A percentile compares a stretch with the other conserved stretches of the same genome.
phyloP scores from a whole-genome alignment of 2,329 filamentous ascomycete species.

The Sporothrix protearum region DNA sequence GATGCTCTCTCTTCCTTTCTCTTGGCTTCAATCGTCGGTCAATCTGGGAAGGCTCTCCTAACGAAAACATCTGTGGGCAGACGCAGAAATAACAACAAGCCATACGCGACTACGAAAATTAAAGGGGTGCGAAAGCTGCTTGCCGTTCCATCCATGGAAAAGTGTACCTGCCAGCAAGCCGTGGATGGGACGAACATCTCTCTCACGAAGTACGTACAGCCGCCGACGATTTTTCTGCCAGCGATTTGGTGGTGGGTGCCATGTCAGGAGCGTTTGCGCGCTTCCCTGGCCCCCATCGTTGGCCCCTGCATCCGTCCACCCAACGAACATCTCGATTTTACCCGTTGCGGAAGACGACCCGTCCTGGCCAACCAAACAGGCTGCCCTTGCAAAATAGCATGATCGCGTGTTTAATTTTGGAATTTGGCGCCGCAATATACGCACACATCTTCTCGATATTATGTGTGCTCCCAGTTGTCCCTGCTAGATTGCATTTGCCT shows the following conservation, averaged over 20 bases:
- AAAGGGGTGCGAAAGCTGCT: neutral
- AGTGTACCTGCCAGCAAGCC: conserved; percentile 2
- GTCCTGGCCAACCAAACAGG: conserved; percentile 12
- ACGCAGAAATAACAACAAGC: neutral
- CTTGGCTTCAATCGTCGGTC: neutral
- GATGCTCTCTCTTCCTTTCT: neutral
- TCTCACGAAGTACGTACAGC: neutral
- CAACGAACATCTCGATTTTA: conserved; percentile 15
- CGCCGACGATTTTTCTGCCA: conserved; percentile 7
- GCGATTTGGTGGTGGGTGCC: neutral
- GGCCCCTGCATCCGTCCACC: neutral
- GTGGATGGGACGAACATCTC: neutral
- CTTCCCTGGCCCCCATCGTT: neutral
- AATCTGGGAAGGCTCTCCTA: neutral
- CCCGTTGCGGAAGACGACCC: conserved; percentile 11
- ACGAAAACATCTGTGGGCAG: too few relatives aligned
- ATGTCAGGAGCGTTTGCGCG: conserved; percentile 3
- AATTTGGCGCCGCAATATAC: conserved; percentile 11
- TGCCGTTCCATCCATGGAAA: neutral
- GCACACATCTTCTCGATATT: neutral
- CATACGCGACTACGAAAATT: neutral
- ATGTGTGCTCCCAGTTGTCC: neutral
- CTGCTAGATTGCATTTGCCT: conserved; percentile 1
- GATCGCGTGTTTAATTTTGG: conserved; percentile 4
- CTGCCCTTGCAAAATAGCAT: neutral